phyloP scores from a whole-genome alignment of 441 rosid genomes.

The Geranium incanum region DNA sequence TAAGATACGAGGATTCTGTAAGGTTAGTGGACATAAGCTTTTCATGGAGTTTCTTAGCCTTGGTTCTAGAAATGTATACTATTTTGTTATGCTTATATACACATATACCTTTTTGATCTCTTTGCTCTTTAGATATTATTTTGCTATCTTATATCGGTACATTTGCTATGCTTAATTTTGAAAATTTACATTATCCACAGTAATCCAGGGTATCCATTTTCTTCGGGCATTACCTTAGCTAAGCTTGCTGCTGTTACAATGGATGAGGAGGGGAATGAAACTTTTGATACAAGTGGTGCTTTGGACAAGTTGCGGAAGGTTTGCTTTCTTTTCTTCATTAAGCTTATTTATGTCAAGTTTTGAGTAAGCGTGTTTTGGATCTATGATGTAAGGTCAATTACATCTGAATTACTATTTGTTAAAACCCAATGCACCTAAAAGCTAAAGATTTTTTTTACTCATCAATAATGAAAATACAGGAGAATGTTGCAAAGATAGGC shows the following conservation, averaged over 20 bases:
- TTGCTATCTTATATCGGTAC: too few relatives aligned
- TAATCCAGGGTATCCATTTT: conserved; percentile 80
- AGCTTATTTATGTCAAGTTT: neutral
- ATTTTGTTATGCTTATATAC: neutral
- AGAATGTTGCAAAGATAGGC: too few relatives aligned
- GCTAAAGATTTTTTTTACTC: too few relatives aligned
- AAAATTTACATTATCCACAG: conserved; percentile 27
- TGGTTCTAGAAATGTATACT: conserved; percentile 5
- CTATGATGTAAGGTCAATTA: too few relatives aligned
- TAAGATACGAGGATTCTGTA: conserved; percentile 85
- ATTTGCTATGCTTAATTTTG: too few relatives aligned
- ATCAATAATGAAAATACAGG: too few relatives aligned
- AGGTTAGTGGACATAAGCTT: conserved; percentile 47
- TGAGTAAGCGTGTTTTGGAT: too few relatives aligned
- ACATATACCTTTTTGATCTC: too few relatives aligned
- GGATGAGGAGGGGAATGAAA: conserved; percentile 96
- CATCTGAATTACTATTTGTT: too few relatives aligned
- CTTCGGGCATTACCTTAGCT: conserved; percentile 86
- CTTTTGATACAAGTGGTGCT: conserved; percentile 97
- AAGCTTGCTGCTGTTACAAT: conserved; percentile 97
- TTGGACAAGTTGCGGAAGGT: conserved; percentile 92
- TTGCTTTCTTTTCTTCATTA: conserved; percentile 24
- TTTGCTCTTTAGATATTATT: too few relatives aligned
- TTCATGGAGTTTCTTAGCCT: conserved; percentile 11
- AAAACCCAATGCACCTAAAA: too few relatives aligned